Percentiles rank a stretch among this genome's conserved stretches.
phyloP scores from a whole-genome alignment of 371 early-diverging fungal genomes.

The Dichotomocladium elegans region DNA sequence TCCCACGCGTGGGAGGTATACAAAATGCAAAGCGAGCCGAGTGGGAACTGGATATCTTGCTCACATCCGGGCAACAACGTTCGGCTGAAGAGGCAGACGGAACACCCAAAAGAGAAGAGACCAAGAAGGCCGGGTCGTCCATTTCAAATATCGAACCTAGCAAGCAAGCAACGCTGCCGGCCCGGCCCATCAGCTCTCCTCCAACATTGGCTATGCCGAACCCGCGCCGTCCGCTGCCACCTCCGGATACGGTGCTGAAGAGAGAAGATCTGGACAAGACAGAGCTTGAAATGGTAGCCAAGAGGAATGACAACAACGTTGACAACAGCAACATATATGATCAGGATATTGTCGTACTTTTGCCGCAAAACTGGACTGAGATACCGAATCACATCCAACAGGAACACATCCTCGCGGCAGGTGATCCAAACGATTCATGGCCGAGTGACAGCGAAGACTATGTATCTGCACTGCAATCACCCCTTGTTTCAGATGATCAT shows the following conservation, averaged over 20 bases:
- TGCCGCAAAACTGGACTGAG: conserved; percentile 6
- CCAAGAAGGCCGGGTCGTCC: not conserved
- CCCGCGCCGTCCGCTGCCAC: conserved; percentile 9
- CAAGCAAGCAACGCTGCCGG: not conserved
- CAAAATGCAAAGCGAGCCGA: conserved; percentile 8
- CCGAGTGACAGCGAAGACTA: conserved; percentile 10
- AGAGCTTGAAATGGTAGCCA: not conserved
- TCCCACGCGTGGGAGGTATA: conserved; percentile 10
- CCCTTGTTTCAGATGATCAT: conserved; percentile 5
- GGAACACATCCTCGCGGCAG: conserved; percentile 3
- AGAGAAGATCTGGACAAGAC: conserved; percentile 10
- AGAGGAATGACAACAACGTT: not conserved
- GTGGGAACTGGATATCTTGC: conserved; percentile 1
- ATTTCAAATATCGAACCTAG: not conserved
- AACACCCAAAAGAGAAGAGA: not conserved
- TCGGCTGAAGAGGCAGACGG: not conserved
- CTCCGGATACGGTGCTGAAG: conserved; percentile 1
- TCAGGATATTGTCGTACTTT: not conserved
- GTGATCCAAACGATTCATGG: not conserved
- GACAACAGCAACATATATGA: not conserved
- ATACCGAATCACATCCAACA: conserved; percentile 1
- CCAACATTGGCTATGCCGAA: conserved; percentile 12
- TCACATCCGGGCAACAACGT: conserved; percentile 1
- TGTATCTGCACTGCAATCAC: conserved; percentile 12
- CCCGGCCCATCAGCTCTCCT: conserved; percentile 13